A percentile compares a stretch with the other conserved stretches of the same genome.
Evolutionary conservation across 1,284 basidiomycete genomes (phyloP).

Genomic region (Coniferiporia sulphurascens): DNA sequence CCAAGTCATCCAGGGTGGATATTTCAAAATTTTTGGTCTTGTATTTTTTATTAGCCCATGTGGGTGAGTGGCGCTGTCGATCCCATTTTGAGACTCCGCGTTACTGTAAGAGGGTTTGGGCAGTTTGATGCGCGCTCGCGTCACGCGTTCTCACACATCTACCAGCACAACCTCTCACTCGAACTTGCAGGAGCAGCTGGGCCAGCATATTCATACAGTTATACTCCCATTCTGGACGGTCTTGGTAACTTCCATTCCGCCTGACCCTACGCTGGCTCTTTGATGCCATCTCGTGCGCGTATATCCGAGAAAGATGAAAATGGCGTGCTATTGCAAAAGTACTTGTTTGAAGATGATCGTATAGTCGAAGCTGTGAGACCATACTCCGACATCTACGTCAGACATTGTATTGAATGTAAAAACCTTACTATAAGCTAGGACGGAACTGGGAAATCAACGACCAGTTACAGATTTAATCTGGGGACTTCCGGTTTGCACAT

Average conservation of each 20-base stretch:
- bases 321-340: neutral
- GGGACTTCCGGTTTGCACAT: neutral
- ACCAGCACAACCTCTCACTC: too few relatives aligned
- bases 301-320: neutral
- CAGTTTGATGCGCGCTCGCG: too few relatives aligned
- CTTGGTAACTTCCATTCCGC: too few relatives aligned
- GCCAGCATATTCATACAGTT: too few relatives aligned
- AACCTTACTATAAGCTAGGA: neutral
- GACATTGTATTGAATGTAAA: neutral
- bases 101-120: neutral
- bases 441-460: neutral
- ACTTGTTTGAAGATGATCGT: neutral
- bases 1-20: neutral
- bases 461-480: neutral
- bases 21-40: neutral
- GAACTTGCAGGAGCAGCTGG: too few relatives aligned
- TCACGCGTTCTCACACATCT: neutral
- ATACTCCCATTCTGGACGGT: too few relatives aligned
- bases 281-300: neutral
- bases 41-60: neutral
- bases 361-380: neutral
- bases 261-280: too few relatives aligned
- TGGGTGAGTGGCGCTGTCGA: neutral
- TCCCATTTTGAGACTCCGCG: neutral
- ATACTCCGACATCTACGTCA: neutral